Evolutionary conservation across 1,139 yeast genomes (phyloP).

Genomic region (Nakaseomyces sp.): DNA sequence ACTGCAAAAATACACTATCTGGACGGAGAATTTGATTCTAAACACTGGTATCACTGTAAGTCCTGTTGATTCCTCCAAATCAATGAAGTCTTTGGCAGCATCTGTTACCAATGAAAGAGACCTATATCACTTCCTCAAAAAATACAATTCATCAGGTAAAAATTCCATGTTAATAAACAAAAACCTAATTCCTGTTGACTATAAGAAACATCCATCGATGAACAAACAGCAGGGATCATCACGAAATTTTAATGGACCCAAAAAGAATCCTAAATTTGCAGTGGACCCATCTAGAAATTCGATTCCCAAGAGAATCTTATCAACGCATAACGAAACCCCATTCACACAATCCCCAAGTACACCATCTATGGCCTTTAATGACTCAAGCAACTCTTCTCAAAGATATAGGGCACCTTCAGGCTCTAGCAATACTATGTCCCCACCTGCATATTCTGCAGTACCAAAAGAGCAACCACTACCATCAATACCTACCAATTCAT

Average conservation of each 20-base stretch:
- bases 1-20: constrained; percentile 78
- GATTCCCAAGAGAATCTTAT: constrained; percentile 27
- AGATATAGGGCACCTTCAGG: neutral
- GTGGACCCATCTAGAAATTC: constrained; percentile 29
- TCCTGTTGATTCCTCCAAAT: constrained; percentile 51
- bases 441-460: neutral
- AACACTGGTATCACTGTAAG: constrained; percentile 77
- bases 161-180: constrained; percentile 30
- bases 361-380: constrained; percentile 5
- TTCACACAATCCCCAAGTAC: constrained; percentile 14
- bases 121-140: constrained; percentile 58
- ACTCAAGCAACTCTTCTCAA: neutral
- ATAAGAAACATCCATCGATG: constrained; percentile 69
- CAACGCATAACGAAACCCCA: constrained; percentile 30
- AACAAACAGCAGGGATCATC: constrained; percentile 14
- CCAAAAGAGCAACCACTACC: constrained; percentile 5
- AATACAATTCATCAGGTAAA: constrained; percentile 36
- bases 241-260: constrained; percentile 11
- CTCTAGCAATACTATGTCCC: neutral
- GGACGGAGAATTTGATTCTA: constrained; percentile 73
- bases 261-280: constrained; percentile 19
- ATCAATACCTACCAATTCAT: constrained; percentile 5
- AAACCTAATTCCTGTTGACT: constrained; percentile 57
- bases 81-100: constrained; percentile 69
- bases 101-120: constrained; percentile 78